A percentile compares a stretch with the other conserved stretches of the same genome.
Conservation (phyloP, 1,139 yeast species). For the Tardiomyces blankii region DNA sequence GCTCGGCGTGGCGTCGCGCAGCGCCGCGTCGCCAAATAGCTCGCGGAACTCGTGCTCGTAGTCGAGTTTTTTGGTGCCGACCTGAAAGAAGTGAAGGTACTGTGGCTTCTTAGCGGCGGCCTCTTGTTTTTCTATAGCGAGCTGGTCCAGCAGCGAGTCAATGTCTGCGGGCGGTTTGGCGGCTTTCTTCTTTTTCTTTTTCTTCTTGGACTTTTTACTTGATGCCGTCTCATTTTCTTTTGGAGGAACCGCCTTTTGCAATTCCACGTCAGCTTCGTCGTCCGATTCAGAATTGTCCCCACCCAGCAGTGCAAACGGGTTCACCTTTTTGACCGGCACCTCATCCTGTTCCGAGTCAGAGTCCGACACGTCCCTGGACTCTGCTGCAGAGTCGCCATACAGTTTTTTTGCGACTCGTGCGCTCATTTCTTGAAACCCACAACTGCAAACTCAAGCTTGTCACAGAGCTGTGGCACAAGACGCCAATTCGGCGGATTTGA, state of each 20-base stretch:
- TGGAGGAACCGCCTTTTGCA: constrained; percentile 2
- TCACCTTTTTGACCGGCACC: constrained; percentile 21
- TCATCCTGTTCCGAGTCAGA: constrained; percentile 6
- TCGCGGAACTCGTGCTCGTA: constrained; percentile 69
- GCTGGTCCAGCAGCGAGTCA: constrained; percentile 13
- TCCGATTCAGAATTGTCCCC: constrained; percentile 31
- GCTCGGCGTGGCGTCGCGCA: constrained; percentile 52
- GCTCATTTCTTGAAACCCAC: neutral
- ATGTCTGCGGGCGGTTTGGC: constrained; percentile 14
- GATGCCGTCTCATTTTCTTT: neutral
- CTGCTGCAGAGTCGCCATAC: constrained; percentile 5
- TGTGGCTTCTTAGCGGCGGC: neutral
- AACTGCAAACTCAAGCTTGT: no score
- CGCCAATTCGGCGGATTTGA: no score
- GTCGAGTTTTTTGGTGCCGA: constrained; percentile 45
- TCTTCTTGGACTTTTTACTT: constrained; percentile 7
- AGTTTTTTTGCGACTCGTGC: constrained; percentile 14
- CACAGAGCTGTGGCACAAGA: no score
- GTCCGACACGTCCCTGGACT: constrained; percentile 3
- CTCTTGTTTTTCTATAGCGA: constrained; percentile 15
- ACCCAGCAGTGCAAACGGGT: constrained; percentile 45
- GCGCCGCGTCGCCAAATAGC: constrained; percentile 63
- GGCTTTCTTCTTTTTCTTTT: constrained; percentile 8
- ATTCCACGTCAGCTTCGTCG: constrained; percentile 15
- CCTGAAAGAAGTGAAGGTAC: constrained; percentile 6